Evolutionary conservation across 1,284 basidiomycete genomes (phyloP), one percentile per base, ranked within the genome.

Genomic region (Sanghuangporus weigelae): DNA sequence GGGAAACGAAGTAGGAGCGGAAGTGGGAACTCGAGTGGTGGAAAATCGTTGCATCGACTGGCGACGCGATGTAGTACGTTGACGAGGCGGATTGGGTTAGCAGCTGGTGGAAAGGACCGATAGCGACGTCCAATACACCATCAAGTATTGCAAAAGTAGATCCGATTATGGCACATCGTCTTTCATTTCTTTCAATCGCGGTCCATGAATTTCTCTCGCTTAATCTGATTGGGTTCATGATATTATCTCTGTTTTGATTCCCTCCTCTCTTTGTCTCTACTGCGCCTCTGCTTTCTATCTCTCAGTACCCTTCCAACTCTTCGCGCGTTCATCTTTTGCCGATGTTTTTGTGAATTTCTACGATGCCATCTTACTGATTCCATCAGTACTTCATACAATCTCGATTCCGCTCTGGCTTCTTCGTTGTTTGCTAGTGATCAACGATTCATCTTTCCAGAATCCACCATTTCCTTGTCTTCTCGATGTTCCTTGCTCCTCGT

Each of bases 1-100:
- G 26, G 26, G 26, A 31, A 31, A 31, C 31, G 55, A 42, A 21
- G 38, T 57, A 35, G 55, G 35, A 39, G 55, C 12, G 40, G 55
- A 39, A 39, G 55, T 38, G 40, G 55, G 26, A 35, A 39, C 26
- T 16, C 10, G 8, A 23, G 39, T 39, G 10, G 23, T 48, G 38
- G 46, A n/a, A 36, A 49, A 21, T 21, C 50, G 21, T 21, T 60
- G n/a, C 49, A 46, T 7, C 35, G 59, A 7, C 16, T 60, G 16
- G 59, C 59, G 11, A 40, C 38, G 21, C 48, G 59, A 16, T 60
- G 59, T 21, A 49, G 59, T 48, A 60, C 59, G 36, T 21, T 60
- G n/a, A 53, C 59, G 59, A 31, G 59, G 2, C 35, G 59, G 10
- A 51, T 60, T 42, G 59, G 38, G 49, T 5, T 44, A 8, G 56